Conservation (phyloP, 129 eudicot genomes). For the Lactuca sativa region DNA sequence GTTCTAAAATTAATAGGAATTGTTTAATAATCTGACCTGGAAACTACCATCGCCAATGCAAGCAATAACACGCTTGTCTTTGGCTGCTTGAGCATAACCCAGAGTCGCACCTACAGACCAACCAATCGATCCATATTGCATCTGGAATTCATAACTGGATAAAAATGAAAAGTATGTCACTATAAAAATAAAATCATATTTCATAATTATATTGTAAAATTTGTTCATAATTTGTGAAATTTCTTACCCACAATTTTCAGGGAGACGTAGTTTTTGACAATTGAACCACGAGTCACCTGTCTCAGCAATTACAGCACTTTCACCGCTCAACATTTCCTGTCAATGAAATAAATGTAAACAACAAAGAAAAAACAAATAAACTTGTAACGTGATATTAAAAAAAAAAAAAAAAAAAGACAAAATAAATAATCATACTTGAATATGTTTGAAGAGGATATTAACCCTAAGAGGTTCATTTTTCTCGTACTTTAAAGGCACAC, state of each 20-base stretch:
- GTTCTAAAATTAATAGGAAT: background rate
- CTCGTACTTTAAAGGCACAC: slow-evolving; percentile 51
- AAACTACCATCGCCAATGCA: slow-evolving; percentile 97
- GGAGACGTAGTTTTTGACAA: slow-evolving; percentile 84
- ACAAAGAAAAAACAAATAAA: background rate
- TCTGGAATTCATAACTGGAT: slow-evolving; percentile 81
- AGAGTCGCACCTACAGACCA: slow-evolving; percentile 97
- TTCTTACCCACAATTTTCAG: slow-evolving; percentile 76
- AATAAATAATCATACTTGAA: slow-evolving; percentile 53
- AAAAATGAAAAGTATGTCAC: background rate
- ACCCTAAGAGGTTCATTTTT: slow-evolving; percentile 67
- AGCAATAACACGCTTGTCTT: slow-evolving; percentile 75
- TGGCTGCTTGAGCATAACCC: slow-evolving; percentile 90
- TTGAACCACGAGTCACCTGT: slow-evolving; percentile 99
- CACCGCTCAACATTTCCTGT: slow-evolving; percentile 75
- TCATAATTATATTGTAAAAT: too few species aligned
- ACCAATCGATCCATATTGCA: slow-evolving; percentile 96
- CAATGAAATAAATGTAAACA: slow-evolving; percentile 15
- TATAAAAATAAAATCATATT: background rate
- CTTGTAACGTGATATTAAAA: too few species aligned
- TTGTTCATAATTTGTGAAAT: too few species aligned
- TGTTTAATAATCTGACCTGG: slow-evolving; percentile 49
- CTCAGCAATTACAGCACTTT: slow-evolving; percentile 78
- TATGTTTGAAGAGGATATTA: slow-evolving; percentile 83
- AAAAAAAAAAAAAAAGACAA: too few species aligned